Conservation (phyloP, 208 protist genomes). For the Entamoeba dispar region DNA sequence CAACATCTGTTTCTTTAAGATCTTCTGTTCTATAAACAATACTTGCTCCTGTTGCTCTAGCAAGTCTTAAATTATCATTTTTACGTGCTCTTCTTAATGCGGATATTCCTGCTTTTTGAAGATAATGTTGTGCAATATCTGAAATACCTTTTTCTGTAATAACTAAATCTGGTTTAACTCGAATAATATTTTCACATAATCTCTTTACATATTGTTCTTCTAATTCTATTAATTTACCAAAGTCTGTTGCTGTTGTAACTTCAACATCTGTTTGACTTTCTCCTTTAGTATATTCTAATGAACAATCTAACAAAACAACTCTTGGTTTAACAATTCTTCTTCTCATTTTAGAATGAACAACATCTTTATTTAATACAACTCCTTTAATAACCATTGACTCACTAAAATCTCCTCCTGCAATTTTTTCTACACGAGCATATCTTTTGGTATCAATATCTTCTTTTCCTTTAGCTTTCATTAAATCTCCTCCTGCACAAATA, state of each 20-base stretch:
- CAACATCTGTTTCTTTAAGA: constrained; percentile 81
- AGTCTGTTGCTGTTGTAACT: constrained; percentile 75
- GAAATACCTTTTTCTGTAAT: constrained; percentile 94
- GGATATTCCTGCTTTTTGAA: constrained; percentile 82
- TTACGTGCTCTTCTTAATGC: constrained; percentile 88
- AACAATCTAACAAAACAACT: constrained; percentile 88
- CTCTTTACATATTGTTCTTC: constrained; percentile 92
- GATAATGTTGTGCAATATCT: constrained; percentile 88
- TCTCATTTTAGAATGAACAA: constrained; percentile 91
- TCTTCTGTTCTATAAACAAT: constrained; percentile 85
- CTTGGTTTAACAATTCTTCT: constrained; percentile 86
- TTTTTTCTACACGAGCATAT: constrained; percentile 38
- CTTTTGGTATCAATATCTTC: constrained; percentile 91
- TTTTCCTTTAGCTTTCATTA: constrained; percentile 25
- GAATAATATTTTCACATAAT: constrained; percentile 83
- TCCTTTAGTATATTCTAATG: constrained; percentile 98
- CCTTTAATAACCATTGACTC: constrained; percentile 88
- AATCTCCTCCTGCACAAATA: constrained; percentile 46
- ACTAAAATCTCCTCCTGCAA: constrained; percentile 86
- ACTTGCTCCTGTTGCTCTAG: constrained; percentile 71
- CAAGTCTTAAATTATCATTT: constrained; percentile 96
- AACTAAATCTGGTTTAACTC: constrained; percentile 91
- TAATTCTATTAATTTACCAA: constrained; percentile 72
- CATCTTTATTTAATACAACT: constrained; percentile 98
- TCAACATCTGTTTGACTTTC: constrained; percentile 89